Conservation (phyloP, 176 grass and related monocot genomes). For the Eleusine coracana region DNA sequence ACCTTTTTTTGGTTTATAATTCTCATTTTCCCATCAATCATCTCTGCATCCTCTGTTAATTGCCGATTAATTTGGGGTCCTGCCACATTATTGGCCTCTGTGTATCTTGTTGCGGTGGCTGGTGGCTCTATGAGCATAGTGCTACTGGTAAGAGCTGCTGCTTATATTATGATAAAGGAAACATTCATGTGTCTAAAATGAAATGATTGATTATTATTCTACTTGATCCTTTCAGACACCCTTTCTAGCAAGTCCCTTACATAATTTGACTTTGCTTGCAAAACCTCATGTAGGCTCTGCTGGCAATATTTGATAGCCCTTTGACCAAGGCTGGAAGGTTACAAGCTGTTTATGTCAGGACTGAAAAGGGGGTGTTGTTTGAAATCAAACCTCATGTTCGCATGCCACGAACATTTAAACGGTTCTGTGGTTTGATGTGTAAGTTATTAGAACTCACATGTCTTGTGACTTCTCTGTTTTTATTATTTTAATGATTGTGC, state of each 20-base stretch:
- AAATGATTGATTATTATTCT: neutral
- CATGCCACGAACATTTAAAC: conserved; percentile 88
- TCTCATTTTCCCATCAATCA: neutral
- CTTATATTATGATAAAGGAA: neutral
- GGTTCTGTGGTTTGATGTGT: conserved; percentile 93
- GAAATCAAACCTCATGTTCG: conserved; percentile 96
- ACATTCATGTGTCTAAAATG: neutral
- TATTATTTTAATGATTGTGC: conserved; percentile 6
- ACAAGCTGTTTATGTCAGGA: conserved; percentile 93
- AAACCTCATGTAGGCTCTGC: conserved; percentile 66
- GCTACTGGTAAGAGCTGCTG: neutral
- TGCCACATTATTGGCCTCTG: neutral
- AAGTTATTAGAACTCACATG: conserved; percentile 46
- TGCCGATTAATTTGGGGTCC: neutral
- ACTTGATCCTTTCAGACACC: neutral
- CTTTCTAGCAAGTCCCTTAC: neutral
- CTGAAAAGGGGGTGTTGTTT: conserved; percentile 91
- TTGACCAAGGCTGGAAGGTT: conserved; percentile 90
- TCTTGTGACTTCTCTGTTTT: neutral
- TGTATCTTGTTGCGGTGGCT: neutral
- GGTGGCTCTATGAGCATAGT: neutral
- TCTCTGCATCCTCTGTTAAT: neutral
- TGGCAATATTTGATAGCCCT: conserved; percentile 97
- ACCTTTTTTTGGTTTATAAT: neutral
- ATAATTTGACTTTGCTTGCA: neutral